A percentile compares a stretch with the other conserved stretches of the same genome.
Conservation (phyloP, 805 yeast genomes). For the Starmerella stigmatis region DNA sequence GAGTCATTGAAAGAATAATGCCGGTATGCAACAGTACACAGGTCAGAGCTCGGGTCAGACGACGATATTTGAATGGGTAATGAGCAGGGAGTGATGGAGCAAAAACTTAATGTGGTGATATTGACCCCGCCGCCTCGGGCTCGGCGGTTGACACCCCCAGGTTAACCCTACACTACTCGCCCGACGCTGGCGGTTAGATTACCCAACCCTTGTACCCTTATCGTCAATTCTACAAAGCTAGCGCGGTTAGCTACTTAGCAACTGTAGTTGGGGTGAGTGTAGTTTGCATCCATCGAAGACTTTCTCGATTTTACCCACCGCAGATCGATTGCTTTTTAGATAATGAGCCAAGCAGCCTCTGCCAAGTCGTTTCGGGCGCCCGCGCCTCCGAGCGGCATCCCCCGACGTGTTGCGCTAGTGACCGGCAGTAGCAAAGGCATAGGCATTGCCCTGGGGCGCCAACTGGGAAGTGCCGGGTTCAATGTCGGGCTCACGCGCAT, state of each 20-base stretch:
- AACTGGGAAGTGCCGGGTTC: conserved; percentile 15
- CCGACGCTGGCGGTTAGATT: background rate
- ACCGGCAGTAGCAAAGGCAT: conserved; percentile 20
- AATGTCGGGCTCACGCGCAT: conserved; percentile 18
- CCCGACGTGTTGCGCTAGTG: conserved; percentile 17
- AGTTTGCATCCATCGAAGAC: too few species aligned
- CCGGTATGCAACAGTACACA: too few species aligned
- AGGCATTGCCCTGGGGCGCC: conserved; percentile 19
- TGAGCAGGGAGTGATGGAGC: too few species aligned
- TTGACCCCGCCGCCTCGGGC: too few species aligned
- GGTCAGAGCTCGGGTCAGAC: too few species aligned
- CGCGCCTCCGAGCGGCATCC: conserved; percentile 6
- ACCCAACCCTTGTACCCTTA: conserved; percentile 1
- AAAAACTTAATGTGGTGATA: too few species aligned
- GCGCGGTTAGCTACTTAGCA: background rate
- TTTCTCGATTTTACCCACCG: too few species aligned
- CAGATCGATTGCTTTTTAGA: too few species aligned
- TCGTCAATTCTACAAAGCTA: background rate
- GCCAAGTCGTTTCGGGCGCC: background rate
- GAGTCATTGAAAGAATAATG: too few species aligned
- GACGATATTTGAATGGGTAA: too few species aligned
- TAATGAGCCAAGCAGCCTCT: background rate
- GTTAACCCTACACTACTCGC: too few species aligned
- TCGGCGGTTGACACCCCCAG: background rate
- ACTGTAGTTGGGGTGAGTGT: too few species aligned